Conservation (phyloP, 148 eudicot genomes). For the Rheum nobile region DNA sequence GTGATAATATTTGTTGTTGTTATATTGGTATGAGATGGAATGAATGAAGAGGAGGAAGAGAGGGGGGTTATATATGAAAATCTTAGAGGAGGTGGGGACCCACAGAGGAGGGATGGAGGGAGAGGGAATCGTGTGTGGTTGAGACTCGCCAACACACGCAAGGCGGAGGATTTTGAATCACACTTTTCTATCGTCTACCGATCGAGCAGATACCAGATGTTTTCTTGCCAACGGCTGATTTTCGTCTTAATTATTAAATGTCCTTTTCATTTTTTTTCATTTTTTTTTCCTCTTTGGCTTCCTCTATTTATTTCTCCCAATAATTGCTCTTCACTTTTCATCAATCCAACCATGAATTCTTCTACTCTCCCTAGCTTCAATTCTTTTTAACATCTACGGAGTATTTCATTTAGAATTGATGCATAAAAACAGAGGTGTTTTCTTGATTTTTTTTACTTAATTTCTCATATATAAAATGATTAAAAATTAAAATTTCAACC, state of each 20-base stretch:
- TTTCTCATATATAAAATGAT: too few relatives aligned
- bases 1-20: background rate
- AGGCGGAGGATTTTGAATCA: background rate
- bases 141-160: constrained; percentile 4
- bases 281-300: background rate
- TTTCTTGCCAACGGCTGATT: background rate
- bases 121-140: background rate
- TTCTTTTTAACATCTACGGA: too few relatives aligned
- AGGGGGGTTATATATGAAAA: background rate
- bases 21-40: background rate
- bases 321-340: background rate
- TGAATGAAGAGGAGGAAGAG: background rate
- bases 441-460: too few relatives aligned
- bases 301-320: background rate
- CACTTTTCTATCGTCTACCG: background rate
- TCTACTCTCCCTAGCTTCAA: background rate
- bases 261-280: background rate
- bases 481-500: too few relatives aligned
- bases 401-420: too few relatives aligned
- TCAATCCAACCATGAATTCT: too few relatives aligned
- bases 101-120: background rate
- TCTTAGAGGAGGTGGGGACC: background rate
- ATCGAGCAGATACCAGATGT: background rate
- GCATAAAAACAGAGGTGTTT: too few relatives aligned
- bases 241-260: background rate